Conservation (phyloP, 2,329 filamentous ascomycete genomes). For the Rhytidhysteron rufulum region DNA sequence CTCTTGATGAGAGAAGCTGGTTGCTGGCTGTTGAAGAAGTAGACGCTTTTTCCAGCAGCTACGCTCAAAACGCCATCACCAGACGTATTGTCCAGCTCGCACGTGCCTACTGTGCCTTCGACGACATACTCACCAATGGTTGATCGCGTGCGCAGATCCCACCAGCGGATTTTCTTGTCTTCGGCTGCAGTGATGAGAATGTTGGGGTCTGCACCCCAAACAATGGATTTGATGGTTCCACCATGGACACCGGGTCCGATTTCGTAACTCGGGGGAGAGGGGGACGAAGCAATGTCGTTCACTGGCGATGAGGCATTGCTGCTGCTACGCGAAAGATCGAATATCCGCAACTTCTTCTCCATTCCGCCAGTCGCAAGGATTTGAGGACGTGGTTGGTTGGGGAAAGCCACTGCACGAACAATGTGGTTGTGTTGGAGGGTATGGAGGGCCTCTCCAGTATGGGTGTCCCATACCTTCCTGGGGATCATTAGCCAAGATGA, state of each 20-base stretch:
- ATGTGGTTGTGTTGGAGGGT: constrained; percentile 92
- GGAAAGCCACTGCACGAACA: constrained; percentile 86
- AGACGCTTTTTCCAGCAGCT: constrained; percentile 88
- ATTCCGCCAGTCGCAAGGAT: constrained; percentile 88
- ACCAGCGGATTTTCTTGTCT: constrained; percentile 92
- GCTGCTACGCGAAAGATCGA: constrained; percentile 68
- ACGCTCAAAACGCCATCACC: constrained; percentile 77
- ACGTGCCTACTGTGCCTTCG: constrained; percentile 83
- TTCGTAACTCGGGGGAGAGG: constrained; percentile 68
- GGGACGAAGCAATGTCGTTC: constrained; percentile 26
- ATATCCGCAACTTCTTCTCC: constrained; percentile 95
- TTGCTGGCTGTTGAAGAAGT: constrained; percentile 78
- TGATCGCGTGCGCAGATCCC: constrained; percentile 74
- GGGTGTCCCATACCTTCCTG: constrained; percentile 95
- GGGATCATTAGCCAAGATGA: constrained; percentile 23
- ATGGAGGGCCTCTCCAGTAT: constrained; percentile 83
- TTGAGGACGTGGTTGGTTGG: constrained; percentile 67
- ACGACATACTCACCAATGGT: constrained; percentile 74
- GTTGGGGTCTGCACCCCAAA: constrained; percentile 87
- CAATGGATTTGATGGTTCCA: constrained; percentile 90
- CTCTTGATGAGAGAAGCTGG: constrained; percentile 73
- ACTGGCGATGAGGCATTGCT: constrained; percentile 16
- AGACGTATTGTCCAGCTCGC: constrained; percentile 67
- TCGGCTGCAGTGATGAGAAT: constrained; percentile 85
- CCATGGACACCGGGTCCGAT: constrained; percentile 81